Base-by-base conservation (phyloP, 345 rosid genomes). In the Brassica carinata region DNA sequence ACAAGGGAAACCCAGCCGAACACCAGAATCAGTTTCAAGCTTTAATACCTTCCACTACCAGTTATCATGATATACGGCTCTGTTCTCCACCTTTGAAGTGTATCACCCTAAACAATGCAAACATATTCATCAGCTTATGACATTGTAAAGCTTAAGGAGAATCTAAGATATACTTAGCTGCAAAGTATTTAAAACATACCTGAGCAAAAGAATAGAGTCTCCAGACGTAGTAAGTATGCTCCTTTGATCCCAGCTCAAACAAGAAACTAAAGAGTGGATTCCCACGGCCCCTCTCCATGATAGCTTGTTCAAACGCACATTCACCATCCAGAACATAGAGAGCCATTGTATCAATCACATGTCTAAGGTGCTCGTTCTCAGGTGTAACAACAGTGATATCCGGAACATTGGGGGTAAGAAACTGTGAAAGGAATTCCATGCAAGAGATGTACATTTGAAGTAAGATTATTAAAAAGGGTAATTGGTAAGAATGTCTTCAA, bases 271-370 rank as follows among this genome's bases (percentile, higher is more conserved):
- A 96, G 79, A 94, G 93, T 77, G 94, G 84, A 85, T 94, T 92
- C 65, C 97, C 98, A 65, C 99, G 97, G 70, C 97, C 99, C 87
- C 98, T 94, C 85, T 92, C 97, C 99, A 96, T 96, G 30, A 94
- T 89, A 83, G 99, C 99, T 89, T 96, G 97, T 83, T 96, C 99
- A 85, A 96, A 94, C 59, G 94, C 93, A 83, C 99, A 96, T 77
- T 96, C 99, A 48, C 99, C 99, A 86, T 96, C 99, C 78, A 96
- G 77, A 79, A 96, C 97, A 87, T 90, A 92, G 58, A 94, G 86
- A 67, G 99, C 98, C 97, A 94, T 91, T 61, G 97, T 89, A 89
- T 96, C 99, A 74, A 96, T 91, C 74, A 94, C 88, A 87, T 94
- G 99, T 71, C 74, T 88, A 31, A 96, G 89, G 79, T 94, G 99